Base-by-base conservation (phyloP, 768 basidiomycete species). In the Leccinum imitatum region DNA sequence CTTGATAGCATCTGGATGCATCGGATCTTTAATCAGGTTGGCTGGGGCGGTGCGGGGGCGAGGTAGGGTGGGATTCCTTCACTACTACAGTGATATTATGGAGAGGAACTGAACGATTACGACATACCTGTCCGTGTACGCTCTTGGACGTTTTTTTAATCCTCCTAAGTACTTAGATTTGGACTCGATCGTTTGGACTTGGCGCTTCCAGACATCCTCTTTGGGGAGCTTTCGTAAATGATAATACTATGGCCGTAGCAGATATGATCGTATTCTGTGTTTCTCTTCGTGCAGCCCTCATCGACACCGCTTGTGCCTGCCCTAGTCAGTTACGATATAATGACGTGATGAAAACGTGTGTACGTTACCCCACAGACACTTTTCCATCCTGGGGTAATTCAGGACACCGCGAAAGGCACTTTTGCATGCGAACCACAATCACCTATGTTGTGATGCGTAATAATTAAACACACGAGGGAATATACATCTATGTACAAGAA, bases 311-410 rank as follows among this genome's bases (percentile, higher is more conserved):
- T 58, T 54, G 54, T 44, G 41, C 46, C 31, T 52, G 55, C 58
- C 57, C 55, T 50, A 57, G 63, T 56, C 54, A 57, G 65, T 58
- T 65, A 73, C 59, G 60, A 69, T 65, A 74, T 63, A 65, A 67
- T 59, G 62, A 63, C 63, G 63, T 67, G 66, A 68, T 70, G 63
- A 63, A 71, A 61, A 73, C 71, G 52, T 67, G 63, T 70, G 71
- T 62, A 73, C 67, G 52, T 57, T 68, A 71, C 63, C 64, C 63
- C 56, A 57, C 61, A 50, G 53, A 31, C 58, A 41, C n/a, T 62
- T 59, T 56, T 57, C 13, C 33, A 33, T 33, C 31, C 0, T 25
- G 57, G 23, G 53, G 37, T 61, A 61, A 65, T 68, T n/a, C 19
- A 61, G 44, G 41, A 30, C 52, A 44, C 41, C 21, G 46, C 41